Conservation (phyloP, 805 yeast species). For the Tetrapisispora fleetii region DNA sequence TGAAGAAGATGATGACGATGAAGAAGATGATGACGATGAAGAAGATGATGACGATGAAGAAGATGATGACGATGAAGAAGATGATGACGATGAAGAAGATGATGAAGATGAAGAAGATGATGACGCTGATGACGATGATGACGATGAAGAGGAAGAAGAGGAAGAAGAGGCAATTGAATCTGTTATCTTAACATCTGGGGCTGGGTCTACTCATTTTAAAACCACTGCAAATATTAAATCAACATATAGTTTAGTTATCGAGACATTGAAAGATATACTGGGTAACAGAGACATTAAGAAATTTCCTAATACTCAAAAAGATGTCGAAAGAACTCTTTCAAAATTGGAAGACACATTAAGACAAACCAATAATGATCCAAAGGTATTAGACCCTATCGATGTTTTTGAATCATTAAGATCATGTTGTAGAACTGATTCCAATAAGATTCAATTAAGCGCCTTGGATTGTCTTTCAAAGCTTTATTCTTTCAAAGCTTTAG, state of each 20-base stretch:
- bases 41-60: slow-evolving; percentile 13
- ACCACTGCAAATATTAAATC: slow-evolving; percentile 21
- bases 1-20: slow-evolving; percentile 9
- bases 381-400: slow-evolving; percentile 36
- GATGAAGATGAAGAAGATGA: not conserved
- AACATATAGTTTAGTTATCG: slow-evolving; percentile 37
- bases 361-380: slow-evolving; percentile 15
- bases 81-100: not conserved
- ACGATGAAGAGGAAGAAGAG: not conserved
- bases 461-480: slow-evolving; percentile 81
- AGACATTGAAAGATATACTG: slow-evolving; percentile 48
- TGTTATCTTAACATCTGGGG: slow-evolving; percentile 6
- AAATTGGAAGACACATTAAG: slow-evolving; percentile 21
- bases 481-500: slow-evolving; percentile 68
- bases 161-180: not conserved
- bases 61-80: slow-evolving; percentile 5
- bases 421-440: slow-evolving; percentile 59
- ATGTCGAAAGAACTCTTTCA: slow-evolving; percentile 26
- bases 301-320: slow-evolving; percentile 29
- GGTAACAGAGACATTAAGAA: slow-evolving; percentile 52
- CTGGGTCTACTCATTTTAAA: not conserved
- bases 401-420: slow-evolving; percentile 72
- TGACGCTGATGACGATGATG: not conserved
- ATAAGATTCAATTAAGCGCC: slow-evolving; percentile 60
- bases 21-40: slow-evolving; percentile 11